Evolutionary conservation across 2,329 filamentous ascomycete genomes (phyloP), one percentile per base, ranked within the genome.

Genomic region (Scortechinia acanthostroma): DNA sequence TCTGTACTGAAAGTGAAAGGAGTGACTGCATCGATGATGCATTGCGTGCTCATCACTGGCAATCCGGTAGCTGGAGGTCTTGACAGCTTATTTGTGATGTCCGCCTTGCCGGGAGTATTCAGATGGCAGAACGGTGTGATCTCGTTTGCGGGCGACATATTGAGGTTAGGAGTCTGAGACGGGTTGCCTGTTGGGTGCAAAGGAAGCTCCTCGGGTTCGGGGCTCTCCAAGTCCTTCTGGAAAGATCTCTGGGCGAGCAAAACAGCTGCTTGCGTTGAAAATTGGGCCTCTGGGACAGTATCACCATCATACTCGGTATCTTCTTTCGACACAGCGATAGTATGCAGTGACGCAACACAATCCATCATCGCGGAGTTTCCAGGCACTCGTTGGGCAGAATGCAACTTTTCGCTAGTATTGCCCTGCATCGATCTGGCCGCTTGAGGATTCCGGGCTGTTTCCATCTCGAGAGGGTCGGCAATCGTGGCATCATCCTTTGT

Each of bases 1-100:
- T 40, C 35, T 6, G 35, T 40, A 19, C 35, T 40, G 35, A 40
- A 40, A 6, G 10, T 40, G 17, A 40, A 40, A 40, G 35, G 35
- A 40, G 35, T 13, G 35, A 19, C 35, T 10, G 35, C 35, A 19
- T 40, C 35, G 35, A 40, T 19, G 6, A 40, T 40, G 20, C 17
- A 13, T 17, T 40, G 35, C 17, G 35, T 40, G 17, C 35, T 40
- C 35, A 40, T 40, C 35, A 19, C 35, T n/a, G 10, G 25, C 25
- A 30, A 10, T 30, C 25, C n/a, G 20, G 10, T 17, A 30, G 25
- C 25, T 10, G 25, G 10, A n/a, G n/a, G 10, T 30, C 25, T 30
- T 30, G 25, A 30, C 10, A n/a, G 25, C 10, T n/a, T 30, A n/a
- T 30, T 30, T n/a, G n/a, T n/a, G n/a, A n/a, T n/a, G n/a, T 30